These are phyloP conservation scores for Tetrahymena thermophila DNA, from an alignment of 73 alveolate species.

Conservation along the genomic window DNA sequence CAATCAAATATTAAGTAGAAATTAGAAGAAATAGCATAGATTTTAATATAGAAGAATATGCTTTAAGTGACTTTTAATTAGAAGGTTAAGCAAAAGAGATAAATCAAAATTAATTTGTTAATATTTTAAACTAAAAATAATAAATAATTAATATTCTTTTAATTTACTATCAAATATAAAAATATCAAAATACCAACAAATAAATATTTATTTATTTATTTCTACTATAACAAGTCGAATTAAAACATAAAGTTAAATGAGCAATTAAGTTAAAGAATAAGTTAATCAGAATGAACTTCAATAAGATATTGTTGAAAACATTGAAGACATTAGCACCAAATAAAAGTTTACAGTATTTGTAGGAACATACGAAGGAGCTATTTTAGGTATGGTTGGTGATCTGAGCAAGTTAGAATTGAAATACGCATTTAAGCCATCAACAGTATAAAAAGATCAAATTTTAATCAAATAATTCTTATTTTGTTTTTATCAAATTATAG, in stretches of 20 bases:
- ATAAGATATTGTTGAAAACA: not conserved
- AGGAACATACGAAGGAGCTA: not conserved
- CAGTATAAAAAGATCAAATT: not conserved
- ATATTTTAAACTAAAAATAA: not conserved
- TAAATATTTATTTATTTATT: not conserved
- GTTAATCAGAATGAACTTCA: not conserved
- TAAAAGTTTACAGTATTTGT: not conserved
- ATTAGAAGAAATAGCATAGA: not conserved
- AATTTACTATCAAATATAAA: not conserved
- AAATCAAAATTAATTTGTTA: not conserved
- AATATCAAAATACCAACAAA: not conserved
- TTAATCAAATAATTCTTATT: not conserved
- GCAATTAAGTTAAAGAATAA: not conserved
- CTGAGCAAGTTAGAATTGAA: not conserved
- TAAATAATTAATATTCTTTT: not conserved
- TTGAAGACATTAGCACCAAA: not conserved
- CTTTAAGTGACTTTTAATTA: not conserved
- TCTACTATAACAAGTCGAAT: not conserved
- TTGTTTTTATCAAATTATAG: not conserved
- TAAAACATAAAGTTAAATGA: not conserved
- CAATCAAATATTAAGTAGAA: not conserved
- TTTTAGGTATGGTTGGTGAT: not conserved
- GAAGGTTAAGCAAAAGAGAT: not conserved
- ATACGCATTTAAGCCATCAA: not conserved
- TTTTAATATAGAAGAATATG: not conserved